Conservation (phyloP, 176 grass and related monocot species). For the Carex scoparia region DNA sequence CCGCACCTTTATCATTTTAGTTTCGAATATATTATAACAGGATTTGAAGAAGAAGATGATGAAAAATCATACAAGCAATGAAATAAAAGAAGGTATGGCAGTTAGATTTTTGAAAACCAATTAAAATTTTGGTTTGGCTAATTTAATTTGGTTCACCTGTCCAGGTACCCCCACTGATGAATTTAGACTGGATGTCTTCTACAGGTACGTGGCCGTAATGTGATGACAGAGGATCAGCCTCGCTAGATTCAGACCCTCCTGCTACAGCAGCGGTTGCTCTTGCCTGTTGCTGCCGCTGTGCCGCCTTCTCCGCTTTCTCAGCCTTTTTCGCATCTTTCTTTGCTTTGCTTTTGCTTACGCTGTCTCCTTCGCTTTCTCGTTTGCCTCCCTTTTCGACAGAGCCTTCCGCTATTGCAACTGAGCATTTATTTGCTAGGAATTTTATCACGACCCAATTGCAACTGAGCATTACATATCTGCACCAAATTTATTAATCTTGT, state of each 20-base stretch:
- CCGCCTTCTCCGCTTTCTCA: constrained; percentile 63
- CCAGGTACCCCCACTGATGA: constrained; percentile 51
- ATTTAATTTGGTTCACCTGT: neutral
- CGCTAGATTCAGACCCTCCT: neutral
- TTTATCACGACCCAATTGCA: too few species aligned
- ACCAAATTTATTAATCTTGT: too few species aligned
- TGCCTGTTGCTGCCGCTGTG: constrained; percentile 39
- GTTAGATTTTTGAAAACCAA: too few species aligned
- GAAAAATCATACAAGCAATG: neutral
- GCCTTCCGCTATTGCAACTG: neutral
- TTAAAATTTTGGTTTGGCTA: too few species aligned
- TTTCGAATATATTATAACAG: neutral
- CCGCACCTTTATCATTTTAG: constrained; percentile 19
- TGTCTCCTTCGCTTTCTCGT: constrained; percentile 1
- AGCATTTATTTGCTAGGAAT: too few species aligned
- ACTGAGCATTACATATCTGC: too few species aligned
- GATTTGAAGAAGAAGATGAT: neutral
- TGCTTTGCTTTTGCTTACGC: constrained; percentile 51
- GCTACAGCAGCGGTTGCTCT: neutral
- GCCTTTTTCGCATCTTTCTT: constrained; percentile 88
- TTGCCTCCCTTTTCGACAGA: neutral
- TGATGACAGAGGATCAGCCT: constrained; percentile 41
- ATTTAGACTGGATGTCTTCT: constrained; percentile 86
- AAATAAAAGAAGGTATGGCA: neutral
- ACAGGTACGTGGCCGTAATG: constrained; percentile 58